Percentiles rank a stretch among this genome's conserved stretches.
These are phyloP conservation scores for Monosporascus ibericus DNA, from an alignment of 2,329 filamentous ascomycete species.

Conservation along the genomic window DNA sequence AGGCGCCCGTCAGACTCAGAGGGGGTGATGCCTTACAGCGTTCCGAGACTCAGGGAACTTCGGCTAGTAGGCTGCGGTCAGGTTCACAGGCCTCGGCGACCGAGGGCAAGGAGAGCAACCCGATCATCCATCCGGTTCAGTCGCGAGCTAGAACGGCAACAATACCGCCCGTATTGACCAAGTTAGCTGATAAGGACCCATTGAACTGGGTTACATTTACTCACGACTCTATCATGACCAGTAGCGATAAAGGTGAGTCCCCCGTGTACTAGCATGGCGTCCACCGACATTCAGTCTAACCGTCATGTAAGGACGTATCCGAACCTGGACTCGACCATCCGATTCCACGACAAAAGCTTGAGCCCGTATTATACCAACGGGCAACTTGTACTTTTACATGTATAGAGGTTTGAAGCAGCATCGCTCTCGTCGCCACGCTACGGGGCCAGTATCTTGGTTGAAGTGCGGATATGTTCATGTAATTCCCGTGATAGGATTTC, in stretches of 20 bases:
- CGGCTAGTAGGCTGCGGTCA: constrained; percentile 57
- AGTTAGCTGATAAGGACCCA: constrained; percentile 78
- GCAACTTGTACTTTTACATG: constrained; percentile 5
- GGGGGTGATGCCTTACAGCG: constrained; percentile 36
- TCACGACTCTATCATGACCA: constrained; percentile 86
- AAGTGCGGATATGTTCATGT: too few relatives aligned
- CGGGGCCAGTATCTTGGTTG: not conserved
- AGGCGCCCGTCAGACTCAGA: not conserved
- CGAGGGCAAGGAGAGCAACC: constrained; percentile 48
- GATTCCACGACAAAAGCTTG: constrained; percentile 26
- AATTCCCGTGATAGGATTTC: too few relatives aligned
- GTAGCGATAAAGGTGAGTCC: constrained; percentile 77
- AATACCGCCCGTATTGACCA: constrained; percentile 86
- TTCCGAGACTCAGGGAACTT: constrained; percentile 55
- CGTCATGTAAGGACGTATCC: constrained; percentile 29
- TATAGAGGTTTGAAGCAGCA: constrained; percentile 5
- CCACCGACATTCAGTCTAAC: constrained; percentile 4
- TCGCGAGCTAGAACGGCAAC: constrained; percentile 78
- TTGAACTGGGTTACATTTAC: constrained; percentile 91
- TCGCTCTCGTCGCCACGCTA: not conserved
- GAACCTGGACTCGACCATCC: constrained; percentile 36
- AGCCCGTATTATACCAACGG: too few relatives aligned
- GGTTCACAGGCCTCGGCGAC: constrained; percentile 58
- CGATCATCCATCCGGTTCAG: constrained; percentile 73
- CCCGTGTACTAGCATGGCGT: not conserved